phyloP scores from a whole-genome alignment of 176 grass and related monocot species.

The Themeda triandra region DNA sequence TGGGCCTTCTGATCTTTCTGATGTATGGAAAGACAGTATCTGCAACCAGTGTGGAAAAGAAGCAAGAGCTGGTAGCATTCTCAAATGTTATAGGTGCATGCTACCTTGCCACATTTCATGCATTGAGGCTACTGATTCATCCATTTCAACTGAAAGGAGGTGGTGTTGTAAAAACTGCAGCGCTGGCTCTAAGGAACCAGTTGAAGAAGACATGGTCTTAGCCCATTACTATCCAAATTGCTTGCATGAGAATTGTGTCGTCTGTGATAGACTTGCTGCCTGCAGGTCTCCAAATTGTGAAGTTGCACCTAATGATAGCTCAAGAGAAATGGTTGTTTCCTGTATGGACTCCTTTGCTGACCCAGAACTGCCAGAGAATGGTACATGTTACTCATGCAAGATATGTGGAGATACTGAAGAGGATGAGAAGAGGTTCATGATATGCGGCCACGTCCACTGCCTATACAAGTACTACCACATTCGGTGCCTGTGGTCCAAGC shows the following conservation, averaged over 20 bases:
- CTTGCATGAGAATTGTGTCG: constrained; percentile 48
- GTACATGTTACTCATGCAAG: constrained; percentile 55
- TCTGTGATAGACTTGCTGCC: constrained; percentile 45
- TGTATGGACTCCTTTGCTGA: constrained; percentile 21
- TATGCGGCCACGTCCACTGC: constrained; percentile 67
- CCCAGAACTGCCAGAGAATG: constrained; percentile 25
- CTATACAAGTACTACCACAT: constrained; percentile 86
- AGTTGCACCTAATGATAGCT: constrained; percentile 30
- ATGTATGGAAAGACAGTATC: constrained; percentile 11
- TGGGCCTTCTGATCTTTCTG: constrained; percentile 36
- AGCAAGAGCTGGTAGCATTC: constrained; percentile 33
- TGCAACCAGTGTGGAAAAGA: constrained; percentile 59
- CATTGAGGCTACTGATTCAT: constrained; percentile 40
- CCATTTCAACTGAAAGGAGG: constrained; percentile 43
- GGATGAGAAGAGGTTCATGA: constrained; percentile 64
- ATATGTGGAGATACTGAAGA: constrained; percentile 73
- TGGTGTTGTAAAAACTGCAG: constrained; percentile 62
- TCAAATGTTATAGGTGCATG: constrained; percentile 64
- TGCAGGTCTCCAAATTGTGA: constrained; percentile 17
- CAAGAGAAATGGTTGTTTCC: constrained; percentile 24
- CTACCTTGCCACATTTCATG: constrained; percentile 62
- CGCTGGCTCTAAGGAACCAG: not conserved
- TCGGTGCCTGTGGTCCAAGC: constrained; percentile 55
- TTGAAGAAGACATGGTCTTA: constrained; percentile 7
- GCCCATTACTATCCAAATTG: not conserved